Evolutionary conservation across 768 basidiomycete species (phyloP).

Genomic region (Nidula microcarpa): DNA sequence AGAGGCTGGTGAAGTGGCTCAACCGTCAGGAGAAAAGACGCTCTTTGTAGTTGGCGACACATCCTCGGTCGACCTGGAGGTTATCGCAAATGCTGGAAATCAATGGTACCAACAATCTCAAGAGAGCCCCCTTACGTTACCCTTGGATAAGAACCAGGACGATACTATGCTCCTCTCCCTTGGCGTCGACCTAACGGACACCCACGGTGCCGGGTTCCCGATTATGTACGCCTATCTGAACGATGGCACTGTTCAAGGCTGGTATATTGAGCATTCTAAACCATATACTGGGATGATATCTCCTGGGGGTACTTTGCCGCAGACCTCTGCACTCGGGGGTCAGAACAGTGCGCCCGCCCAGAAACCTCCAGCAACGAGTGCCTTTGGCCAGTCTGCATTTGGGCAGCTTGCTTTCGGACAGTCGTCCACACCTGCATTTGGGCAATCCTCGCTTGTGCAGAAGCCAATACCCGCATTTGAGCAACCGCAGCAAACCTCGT

Average conservation of each 20-base stretch:
- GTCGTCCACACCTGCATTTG: conserved; percentile 13
- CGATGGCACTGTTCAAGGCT: conserved; percentile 74
- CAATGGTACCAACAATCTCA: conserved; percentile 48
- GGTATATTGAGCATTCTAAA: conserved; percentile 62
- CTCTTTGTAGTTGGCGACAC: conserved; percentile 43
- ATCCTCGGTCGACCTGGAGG: conserved; percentile 44
- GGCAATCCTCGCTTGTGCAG: conserved; percentile 8
- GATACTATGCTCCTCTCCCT: conserved; percentile 69
- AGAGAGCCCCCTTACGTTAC: conserved; percentile 56
- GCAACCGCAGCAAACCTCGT: conserved; percentile 14
- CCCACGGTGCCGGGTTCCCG: conserved; percentile 35
- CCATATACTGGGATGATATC: conserved; percentile 57
- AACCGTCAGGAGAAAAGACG: conserved; percentile 27
- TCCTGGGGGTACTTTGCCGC: not conserved
- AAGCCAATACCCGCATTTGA: conserved; percentile 9
- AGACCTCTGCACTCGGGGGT: no score
- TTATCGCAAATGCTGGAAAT: conserved; percentile 34
- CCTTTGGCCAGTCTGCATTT: conserved; percentile 4
- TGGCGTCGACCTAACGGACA: conserved; percentile 61
- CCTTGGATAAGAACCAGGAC: conserved; percentile 63
- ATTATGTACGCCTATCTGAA: conserved; percentile 74
- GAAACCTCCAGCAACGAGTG: no score
- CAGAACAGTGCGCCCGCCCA: no score
- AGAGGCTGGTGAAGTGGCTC: conserved; percentile 18
- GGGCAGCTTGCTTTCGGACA: conserved; percentile 8